Conservation (phyloP, 139 green algal genomes). For the Chlamydomonas urium region DNA sequence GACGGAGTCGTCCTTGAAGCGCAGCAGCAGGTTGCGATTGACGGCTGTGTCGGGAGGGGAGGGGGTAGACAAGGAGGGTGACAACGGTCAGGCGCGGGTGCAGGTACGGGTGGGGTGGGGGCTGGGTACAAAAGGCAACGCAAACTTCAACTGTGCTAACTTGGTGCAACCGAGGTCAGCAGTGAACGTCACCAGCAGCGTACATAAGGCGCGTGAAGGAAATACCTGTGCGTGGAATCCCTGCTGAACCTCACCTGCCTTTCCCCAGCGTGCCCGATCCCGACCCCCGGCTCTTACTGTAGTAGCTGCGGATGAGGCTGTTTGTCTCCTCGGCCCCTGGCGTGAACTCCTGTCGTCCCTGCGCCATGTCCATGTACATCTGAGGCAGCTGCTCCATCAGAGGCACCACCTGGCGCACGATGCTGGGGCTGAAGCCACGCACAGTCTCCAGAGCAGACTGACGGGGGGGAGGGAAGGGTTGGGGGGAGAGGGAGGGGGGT, state of each 20-base stretch:
- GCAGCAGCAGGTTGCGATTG: conserved; percentile 80
- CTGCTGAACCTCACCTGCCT: no score
- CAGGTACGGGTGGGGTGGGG: no score
- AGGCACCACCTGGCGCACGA: conserved; percentile 73
- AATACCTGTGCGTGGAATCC: no score
- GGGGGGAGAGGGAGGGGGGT: conserved; percentile 45
- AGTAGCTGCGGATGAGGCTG: conserved; percentile 65
- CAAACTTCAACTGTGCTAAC: no score
- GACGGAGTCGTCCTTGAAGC: conserved; percentile 83
- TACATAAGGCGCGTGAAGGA: no score
- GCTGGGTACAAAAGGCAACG: no score
- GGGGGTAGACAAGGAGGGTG: not conserved
- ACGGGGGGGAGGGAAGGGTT: no score
- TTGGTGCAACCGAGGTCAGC: no score
- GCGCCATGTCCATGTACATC: conserved; percentile 78
- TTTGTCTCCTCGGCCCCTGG: conserved; percentile 71
- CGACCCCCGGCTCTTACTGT: conserved; percentile 22
- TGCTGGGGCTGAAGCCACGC: conserved; percentile 47
- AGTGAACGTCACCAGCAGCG: no score
- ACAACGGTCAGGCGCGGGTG: no score
- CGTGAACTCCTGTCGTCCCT: conserved; percentile 68
- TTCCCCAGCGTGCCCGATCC: no score
- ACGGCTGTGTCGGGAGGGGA: conserved; percentile 33
- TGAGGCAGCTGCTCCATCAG: conserved; percentile 85
- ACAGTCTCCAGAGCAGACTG: conserved; percentile 44